phyloP scores from a whole-genome alignment of 176 grass and related monocot species.

The Thalia dealbata region DNA sequence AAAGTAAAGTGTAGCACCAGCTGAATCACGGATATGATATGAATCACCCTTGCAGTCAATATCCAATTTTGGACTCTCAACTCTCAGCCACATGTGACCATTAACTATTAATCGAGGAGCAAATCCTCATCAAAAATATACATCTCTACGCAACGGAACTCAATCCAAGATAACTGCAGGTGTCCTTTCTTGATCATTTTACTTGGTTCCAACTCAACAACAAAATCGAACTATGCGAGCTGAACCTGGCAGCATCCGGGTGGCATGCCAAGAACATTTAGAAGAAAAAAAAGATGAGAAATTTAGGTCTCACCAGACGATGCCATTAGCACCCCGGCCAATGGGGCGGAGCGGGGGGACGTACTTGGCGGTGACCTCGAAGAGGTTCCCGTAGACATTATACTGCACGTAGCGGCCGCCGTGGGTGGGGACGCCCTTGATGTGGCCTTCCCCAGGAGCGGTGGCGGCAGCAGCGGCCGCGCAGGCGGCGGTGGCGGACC shows the following conservation, averaged over 20 bases:
- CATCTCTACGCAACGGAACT: too few species aligned
- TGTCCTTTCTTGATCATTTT: too few species aligned
- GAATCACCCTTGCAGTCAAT: background rate
- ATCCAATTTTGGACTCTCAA: too few species aligned
- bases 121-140: too few species aligned
- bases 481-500: background rate
- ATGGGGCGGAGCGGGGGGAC: conserved; percentile 73
- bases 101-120: too few species aligned
- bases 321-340: conserved; percentile 76
- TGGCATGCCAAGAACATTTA: background rate
- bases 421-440: conserved; percentile 68
- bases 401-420: conserved; percentile 90
- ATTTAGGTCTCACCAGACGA: conserved; percentile 61
- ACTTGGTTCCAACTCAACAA: too few species aligned
- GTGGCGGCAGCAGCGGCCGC: background rate
- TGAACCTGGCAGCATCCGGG: background rate
- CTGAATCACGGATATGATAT: background rate
- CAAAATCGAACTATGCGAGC: background rate
- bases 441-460: conserved; percentile 35
- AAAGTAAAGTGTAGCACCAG: background rate
- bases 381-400: conserved; percentile 86
- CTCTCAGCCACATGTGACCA: too few species aligned
- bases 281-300: background rate
- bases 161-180: too few species aligned
- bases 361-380: conserved; percentile 93